phyloP scores from a whole-genome alignment of 1,284 basidiomycete genomes.

The Ustilago nuda region DNA sequence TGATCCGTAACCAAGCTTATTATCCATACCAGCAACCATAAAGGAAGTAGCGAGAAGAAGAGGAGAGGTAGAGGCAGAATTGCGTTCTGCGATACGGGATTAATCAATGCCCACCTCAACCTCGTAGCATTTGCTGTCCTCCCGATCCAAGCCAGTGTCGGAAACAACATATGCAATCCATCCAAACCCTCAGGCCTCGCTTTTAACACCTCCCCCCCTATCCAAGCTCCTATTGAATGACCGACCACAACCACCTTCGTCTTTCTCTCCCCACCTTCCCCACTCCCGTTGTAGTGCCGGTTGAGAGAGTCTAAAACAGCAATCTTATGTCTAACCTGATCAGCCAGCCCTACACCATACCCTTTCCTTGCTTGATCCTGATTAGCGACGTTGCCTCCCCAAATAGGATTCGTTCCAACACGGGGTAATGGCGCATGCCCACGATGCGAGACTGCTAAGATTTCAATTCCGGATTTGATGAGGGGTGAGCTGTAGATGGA shows the following conservation, averaged over 20 bases:
- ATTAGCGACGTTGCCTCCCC: constrained; percentile 27
- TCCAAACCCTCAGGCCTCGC: constrained; percentile 33
- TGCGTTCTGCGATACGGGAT: constrained; percentile 15
- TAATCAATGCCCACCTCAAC: constrained; percentile 29
- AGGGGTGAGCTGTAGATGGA: constrained; percentile 29
- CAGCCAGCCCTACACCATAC: constrained; percentile 37
- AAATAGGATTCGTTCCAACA: constrained; percentile 20
- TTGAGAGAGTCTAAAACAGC: constrained; percentile 42
- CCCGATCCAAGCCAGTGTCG: constrained; percentile 54
- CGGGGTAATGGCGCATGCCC: constrained; percentile 53
- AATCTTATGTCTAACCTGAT: constrained; percentile 58
- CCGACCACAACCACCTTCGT: constrained; percentile 52
- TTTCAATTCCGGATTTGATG: constrained; percentile 32
- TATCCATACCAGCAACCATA: constrained; percentile 36
- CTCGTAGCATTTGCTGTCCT: constrained; percentile 50
- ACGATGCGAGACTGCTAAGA: constrained; percentile 52
- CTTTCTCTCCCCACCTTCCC: background rate
- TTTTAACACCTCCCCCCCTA: constrained; percentile 44
- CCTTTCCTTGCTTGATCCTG: constrained; percentile 25
- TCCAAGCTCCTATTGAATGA: constrained; percentile 60
- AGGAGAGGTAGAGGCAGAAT: constrained; percentile 42
- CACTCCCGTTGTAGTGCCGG: constrained; percentile 19
- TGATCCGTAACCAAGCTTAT: constrained; percentile 40
- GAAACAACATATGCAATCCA: constrained; percentile 56
- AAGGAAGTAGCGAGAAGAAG: constrained; percentile 48